phyloP scores from a whole-genome alignment of 108 stramenopile genomes.

The Chaetoceros muelleri region DNA sequence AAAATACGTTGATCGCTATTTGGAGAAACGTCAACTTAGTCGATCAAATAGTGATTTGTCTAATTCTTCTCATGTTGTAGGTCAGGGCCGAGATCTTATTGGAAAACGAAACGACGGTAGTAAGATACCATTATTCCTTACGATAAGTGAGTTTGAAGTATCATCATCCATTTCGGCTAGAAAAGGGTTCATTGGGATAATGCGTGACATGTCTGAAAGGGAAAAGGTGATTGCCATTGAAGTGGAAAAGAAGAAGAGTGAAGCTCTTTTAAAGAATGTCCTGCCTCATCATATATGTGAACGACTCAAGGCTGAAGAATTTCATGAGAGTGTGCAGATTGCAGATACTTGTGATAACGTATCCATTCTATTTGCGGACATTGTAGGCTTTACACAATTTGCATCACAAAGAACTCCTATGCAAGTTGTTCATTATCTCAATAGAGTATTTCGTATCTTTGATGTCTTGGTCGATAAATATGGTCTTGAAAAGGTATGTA shows the following conservation, averaged over 20 bases:
- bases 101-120: neutral
- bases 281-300: slow-evolving; percentile 34
- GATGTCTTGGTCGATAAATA: slow-evolving; percentile 31
- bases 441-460: slow-evolving; percentile 34
- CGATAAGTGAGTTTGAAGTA: neutral
- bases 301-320: slow-evolving; percentile 28
- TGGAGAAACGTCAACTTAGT: neutral
- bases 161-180: neutral
- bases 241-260: slow-evolving; percentile 24
- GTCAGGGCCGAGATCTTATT: neutral
- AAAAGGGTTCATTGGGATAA: neutral
- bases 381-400: slow-evolving; percentile 42
- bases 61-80: neutral
- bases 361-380: slow-evolving; percentile 25
- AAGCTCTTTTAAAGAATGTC: slow-evolving; percentile 33
- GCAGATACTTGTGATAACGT: slow-evolving; percentile 46
- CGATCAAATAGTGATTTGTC: neutral
- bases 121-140: neutral
- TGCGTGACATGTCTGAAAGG: neutral
- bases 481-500: slow-evolving; percentile 35
- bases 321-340: slow-evolving; percentile 21
- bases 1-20: neutral
- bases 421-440: slow-evolving; percentile 33
- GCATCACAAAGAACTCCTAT: slow-evolving; percentile 24
- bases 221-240: slow-evolving; percentile 11